Base-by-base conservation (phyloP, 2,329 filamentous ascomycete genomes). In the Scedosporium apiospermum region DNA sequence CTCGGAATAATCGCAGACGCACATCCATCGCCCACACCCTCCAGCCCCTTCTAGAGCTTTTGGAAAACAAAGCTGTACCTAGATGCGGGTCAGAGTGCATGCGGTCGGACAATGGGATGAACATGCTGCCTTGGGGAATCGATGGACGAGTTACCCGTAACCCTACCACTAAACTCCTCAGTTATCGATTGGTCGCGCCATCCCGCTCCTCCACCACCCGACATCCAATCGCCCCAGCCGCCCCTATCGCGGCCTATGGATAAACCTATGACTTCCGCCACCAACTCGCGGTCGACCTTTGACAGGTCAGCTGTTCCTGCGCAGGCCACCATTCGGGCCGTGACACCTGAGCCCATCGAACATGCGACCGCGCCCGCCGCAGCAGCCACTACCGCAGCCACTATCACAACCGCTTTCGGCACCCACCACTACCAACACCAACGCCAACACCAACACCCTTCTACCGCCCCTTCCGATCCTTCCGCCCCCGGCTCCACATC, bases 291-390 rank as follows among this genome's bases (percentile, higher is more conserved):
- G 60, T 71, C 75, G 55, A 68, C 71, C 62, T 73, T 72, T 34
- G 21, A 18, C 53, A 62, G 61, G 42, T 18, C 61, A 14, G 58
- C n/a, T 34, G 18, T 26, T 41, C 14, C 18, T 38, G 21, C 55
- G 16, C 57, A 42, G 27, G n/a, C 60, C 27, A 63, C 82, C 57
- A 83, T 88, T 69, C 84, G 88, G 65, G 77, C 86, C 63, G 85
- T 89, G 66, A 89, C 87, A 65, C 87, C 88, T 66, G 88, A 91
- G 53, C 75, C 74, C 51, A 66, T 71, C 65, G 79, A 81, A 16
- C 42, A 12, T 38, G 14, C 57, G n/a, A 26, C 41, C 69, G 34
- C 34, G 34, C 69, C 67, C 67, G 69, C 67, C 65, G 65, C 66
- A 42, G 67, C 59, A 12, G 38, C 55, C 12, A 51, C 58, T 7